Evolutionary conservation across 139 green algal species (phyloP), one percentile per base, ranked within the genome.

Genomic region (Pleodorina starrii): DNA sequence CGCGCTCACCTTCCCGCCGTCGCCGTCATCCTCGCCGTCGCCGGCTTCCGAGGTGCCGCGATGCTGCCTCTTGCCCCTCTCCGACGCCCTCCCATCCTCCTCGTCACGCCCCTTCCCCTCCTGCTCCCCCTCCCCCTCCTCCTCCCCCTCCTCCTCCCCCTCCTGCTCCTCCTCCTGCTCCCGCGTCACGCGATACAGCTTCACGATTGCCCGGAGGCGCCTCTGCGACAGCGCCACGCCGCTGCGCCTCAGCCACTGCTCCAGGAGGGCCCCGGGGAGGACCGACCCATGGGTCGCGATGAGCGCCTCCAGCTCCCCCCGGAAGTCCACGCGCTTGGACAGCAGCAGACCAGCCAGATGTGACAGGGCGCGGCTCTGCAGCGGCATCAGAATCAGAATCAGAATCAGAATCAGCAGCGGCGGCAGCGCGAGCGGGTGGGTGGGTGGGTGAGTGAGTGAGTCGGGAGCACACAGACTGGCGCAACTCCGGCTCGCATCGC

Each of bases 301-400:
- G 19, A 87, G 60, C 51, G 59, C 10, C 60, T 87, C 80, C 1
- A 87, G 44, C 80, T 87, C 60, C 2, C 43, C 12, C 1, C 80
- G 80, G 80, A 77, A 87, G 80, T 87, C 38, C 36, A 87, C 68
- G 43, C 77, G 51, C 32, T 36, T 27, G 4, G 80, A 7, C 25
- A 87, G 71, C 10, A 87, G 63, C 12, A 27, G 29, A 21, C 27
- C 7, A 10, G 35, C 80, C n/a, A 87, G 80, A 40, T 77, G 60
- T 7, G 59, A 12, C 42, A 87, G 27, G 2, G 80, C 80, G 36
- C 59, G 59, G 77, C 43, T 68, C 77, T 85, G 50, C 0, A 32
- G 63, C 63, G 29, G n/a, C n/a, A n/a, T n/a, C n/a, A n/a, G n/a
- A n/a, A n/a, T n/a, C n/a, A n/a, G n/a, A n/a, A n/a, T n/a, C n/a